Percentiles rank a stretch among this genome's conserved stretches.
phyloP scores from a whole-genome alignment of 108 stramenopile genomes.

The Fistulifera pelliculosa region DNA sequence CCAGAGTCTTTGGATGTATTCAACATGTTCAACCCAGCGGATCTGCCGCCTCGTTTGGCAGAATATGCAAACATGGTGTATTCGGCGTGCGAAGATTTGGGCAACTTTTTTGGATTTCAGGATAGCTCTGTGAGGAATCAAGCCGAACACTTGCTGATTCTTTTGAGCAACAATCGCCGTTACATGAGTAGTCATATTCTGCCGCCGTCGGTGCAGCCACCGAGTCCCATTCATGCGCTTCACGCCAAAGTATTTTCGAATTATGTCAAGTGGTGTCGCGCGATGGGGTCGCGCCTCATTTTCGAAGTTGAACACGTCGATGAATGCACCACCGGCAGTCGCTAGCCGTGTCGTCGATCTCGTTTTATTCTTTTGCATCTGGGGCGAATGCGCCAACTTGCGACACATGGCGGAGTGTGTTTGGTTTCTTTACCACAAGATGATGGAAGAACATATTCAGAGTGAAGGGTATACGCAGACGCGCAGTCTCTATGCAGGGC shows the following conservation, averaged over 20 bases:
- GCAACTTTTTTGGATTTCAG: constrained; percentile 90
- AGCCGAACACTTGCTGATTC: constrained; percentile 91
- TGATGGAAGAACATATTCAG: constrained; percentile 86
- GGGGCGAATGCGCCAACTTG: constrained; percentile 96
- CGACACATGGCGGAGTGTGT: constrained; percentile 97
- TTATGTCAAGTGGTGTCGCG: constrained; percentile 94
- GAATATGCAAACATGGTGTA: constrained; percentile 92
- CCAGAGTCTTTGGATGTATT: constrained; percentile 36
- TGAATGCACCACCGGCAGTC: constrained; percentile 81
- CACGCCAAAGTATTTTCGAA: constrained; percentile 95
- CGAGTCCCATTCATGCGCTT: constrained; percentile 83
- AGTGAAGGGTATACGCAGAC: constrained; percentile 58
- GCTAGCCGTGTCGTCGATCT: constrained; percentile 84
- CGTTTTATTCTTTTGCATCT: constrained; percentile 92
- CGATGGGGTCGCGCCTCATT: constrained; percentile 85
- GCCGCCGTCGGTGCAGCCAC: constrained; percentile 69
- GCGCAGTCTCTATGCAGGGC: constrained; percentile 89
- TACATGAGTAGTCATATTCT: constrained; percentile 86
- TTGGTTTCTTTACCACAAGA: constrained; percentile 97
- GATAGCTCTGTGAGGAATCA: constrained; percentile 91
- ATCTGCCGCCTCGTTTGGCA: constrained; percentile 80
- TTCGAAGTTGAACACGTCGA: constrained; percentile 65
- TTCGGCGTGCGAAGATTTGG: constrained; percentile 86
- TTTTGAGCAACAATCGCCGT: constrained; percentile 91
- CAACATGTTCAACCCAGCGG: constrained; percentile 89